Base-by-base conservation (phyloP, 179 eudicot genomes). In the Sideroxylon spinosum region DNA sequence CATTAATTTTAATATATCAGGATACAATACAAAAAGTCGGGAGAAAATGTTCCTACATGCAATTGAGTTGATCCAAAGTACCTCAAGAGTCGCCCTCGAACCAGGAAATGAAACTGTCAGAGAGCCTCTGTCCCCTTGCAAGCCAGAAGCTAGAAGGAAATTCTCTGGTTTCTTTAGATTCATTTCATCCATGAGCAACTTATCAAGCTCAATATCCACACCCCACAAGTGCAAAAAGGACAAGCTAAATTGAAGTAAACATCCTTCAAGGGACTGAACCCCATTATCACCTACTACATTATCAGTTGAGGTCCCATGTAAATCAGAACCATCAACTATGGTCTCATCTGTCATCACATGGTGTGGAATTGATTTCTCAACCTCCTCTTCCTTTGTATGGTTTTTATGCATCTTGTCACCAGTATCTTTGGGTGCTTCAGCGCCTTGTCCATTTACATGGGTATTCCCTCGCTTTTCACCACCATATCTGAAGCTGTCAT, bases 141-240 rank as follows among this genome's bases (percentile, higher is more conserved):
- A 79, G 68, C 98, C 99, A 83, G 97, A 90, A 86, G 95, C 90
- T 73, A 90, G 82, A 76, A 80, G 81, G 77, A 93, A 84, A 67
- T 79, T 78, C 50, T 87, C 82, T 62, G 97, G 91, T 83, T 82
- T 86, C 78, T 85, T 88, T 7, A 95, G 84, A 85, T 87, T 86
- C 98, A 95, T 90, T 77, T 93, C 99, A 86, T 80, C 78, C 69
- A 83, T 68, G 71, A 95, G 83, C 85, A 91, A 81, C 71, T 85
- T 78, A 81, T 95, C 99, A 79, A 95, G 91, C 75, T 89, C 91
- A 61, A 50, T 25, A 80, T 95, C 94, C 71, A 93, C 92, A 77
- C 86, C 84, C 99, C 99, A 95, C 67, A 93, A 70, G 87, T 95
- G 99, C 89, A 95, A 84, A 81, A 91, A 83, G 5, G 98, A 93